Evolutionary conservation across 2,329 filamentous ascomycete genomes (phyloP).

Genomic region (Dactylonectria estremocensis): DNA sequence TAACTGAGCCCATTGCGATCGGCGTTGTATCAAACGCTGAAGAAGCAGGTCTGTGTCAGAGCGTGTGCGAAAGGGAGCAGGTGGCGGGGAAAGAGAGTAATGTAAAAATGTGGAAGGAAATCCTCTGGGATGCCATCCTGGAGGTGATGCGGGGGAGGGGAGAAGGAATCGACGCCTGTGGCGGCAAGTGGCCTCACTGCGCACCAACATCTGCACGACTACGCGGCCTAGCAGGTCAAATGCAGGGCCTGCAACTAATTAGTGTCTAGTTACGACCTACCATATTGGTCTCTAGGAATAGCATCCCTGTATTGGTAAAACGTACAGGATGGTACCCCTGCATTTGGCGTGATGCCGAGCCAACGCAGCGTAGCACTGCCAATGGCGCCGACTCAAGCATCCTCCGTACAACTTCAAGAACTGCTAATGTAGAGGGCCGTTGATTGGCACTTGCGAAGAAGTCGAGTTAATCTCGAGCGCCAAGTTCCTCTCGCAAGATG

Average conservation of each 20-base stretch:
- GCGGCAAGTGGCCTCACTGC: not conserved
- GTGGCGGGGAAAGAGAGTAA: conserved; percentile 11
- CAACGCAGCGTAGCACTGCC: not conserved
- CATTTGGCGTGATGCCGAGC: not conserved
- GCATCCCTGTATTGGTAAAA: conserved; percentile 1
- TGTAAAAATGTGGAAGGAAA: not conserved
- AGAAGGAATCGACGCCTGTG: not conserved
- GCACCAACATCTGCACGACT: not conserved
- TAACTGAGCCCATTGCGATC: conserved; percentile 6
- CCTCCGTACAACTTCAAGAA: no score
- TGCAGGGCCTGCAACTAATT: not conserved
- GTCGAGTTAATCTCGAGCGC: not conserved
- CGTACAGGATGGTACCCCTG: not conserved
- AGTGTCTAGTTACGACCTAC: not conserved
- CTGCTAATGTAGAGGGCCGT: not conserved
- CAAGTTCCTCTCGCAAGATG: not conserved
- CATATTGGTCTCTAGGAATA: not conserved
- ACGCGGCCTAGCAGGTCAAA: not conserved
- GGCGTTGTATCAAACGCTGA: not conserved
- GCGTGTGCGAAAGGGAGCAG: not conserved
- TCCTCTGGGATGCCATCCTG: not conserved
- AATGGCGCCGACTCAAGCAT: not conserved
- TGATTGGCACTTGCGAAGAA: not conserved
- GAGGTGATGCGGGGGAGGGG: not conserved
- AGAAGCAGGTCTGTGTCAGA: conserved; percentile 24